Base-by-base conservation (phyloP, 2,329 filamentous ascomycete species). In the Sporothrix pallida region DNA sequence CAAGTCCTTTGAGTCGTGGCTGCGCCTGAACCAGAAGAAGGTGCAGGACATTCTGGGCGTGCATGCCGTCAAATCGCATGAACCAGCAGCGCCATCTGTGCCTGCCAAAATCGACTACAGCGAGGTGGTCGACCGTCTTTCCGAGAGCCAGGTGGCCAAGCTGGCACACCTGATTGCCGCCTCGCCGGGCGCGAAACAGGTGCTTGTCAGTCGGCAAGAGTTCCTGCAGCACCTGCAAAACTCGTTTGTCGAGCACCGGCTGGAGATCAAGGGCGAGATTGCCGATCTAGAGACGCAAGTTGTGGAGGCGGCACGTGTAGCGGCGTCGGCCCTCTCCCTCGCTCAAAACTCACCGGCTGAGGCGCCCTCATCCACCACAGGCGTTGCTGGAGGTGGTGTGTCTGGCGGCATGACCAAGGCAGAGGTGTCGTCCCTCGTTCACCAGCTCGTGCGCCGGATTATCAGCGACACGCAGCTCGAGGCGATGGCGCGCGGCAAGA, bases 1-100 rank as follows among this genome's bases (percentile, higher is more conserved):
- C 0, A 81, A 74, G 52, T 81, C 83, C 3, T 90, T 88, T 87
- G 82, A 85, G 23, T 80, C 82, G 0, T 91, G 87, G 86, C 78
- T 88, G 42, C 81, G 81, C 56, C 83, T 83, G 20, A 90, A 90
- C 78, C 79, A 86, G 15, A 80, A 81, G 9, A 82, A 83, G 76
- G 80, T 84, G 52, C 77, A 82, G 62, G 80, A 23, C 1, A 75
- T 79, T 3, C 73, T 82, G 3, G 73, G 73, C 9, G 70, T 67
- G 1, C 13, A 37, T 13, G 63, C 42, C 2, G 4, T 37, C 12
- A 42, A 54, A 12, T 52, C 31, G 13, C 10, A 56, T 1, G 3
- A 20, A 4, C 31, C 56, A 9, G 4, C 54, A 0, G 48, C 56
- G 5, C 37, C 17, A 26, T 70, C 20, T 20, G 20, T n/a, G 3